Base-by-base conservation (phyloP, 2,329 filamentous ascomycete genomes). In the Pseudogymnoascus sp. region DNA sequence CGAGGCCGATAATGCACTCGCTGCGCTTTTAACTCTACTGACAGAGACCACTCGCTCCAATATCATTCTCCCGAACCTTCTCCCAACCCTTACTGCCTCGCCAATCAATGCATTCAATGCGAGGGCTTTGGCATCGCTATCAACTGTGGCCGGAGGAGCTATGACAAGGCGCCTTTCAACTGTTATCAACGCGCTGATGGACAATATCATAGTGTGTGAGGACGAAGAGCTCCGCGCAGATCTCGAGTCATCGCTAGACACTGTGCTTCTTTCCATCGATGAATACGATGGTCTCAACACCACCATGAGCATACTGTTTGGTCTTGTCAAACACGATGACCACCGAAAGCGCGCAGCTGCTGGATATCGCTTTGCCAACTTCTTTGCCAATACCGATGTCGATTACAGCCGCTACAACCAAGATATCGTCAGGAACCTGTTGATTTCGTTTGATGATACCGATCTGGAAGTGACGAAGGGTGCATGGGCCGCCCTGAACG, bases 321-420 rank as follows among this genome's bases (percentile, higher is more conserved):
- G 86, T 60, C 80, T 97, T 61, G 82, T 91, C 67, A 97, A 97
- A 75, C 87, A 97, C 68, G 90, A 96, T 34, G 92, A 99, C 70
- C 91, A 99, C 72, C 83, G 81, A 61, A 89, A 87, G 74, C 85
- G 95, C 65, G 84, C 89, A 30, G 82, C 83, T 59, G 91, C 90
- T 8, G 89, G 89, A 55, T 77, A 80, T 41, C 92, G 95, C 68
- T 77, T 99, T 61, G 85, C 88, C 62, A 89, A 83, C 63, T 99
- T 97, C 81, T 97, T 97, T 71, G 77, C 85, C 0, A 79, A 83
- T 58, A 82, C 89, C 7, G 83, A 88, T 21, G 81, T 96, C 26
- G 94, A 99, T 74, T 96, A 95, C 74, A 95, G 92, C 26, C 82
- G 92, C 57, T 99, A 97, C 77, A 91, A 96, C 73, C 92, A 92